Base-by-base conservation (phyloP, 306 rosid genomes). In the Prunus mongolica region DNA sequence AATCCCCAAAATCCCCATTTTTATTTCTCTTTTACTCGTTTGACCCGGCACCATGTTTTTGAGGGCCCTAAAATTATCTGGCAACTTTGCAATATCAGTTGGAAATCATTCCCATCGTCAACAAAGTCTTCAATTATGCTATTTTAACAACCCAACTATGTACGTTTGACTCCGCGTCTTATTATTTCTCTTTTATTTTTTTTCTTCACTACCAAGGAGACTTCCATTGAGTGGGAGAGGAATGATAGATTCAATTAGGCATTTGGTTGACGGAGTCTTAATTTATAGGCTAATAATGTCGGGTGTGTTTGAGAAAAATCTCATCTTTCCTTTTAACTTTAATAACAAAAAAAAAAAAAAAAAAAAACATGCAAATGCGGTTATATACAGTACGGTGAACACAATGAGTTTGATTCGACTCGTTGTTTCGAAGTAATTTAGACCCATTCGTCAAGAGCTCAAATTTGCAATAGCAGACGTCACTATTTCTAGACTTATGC, bases 231-330 rank as follows among this genome's bases (percentile, higher is more conserved):
- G 9, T 0, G 20, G 56, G 0, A 51, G 56, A 51, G 3, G 19
- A 51, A 14, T 54, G 2, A 1, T 16, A 6, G 0, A 3, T 9
- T 54, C 60, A 54, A 54, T 54, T 19, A 19, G n/a, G 25, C 9
- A 51, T 15, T 3, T 8, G 2, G 44, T 8, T 3, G 0, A 38
- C 44, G 44, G 2, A 2, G 9, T 38, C 0, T 7, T 38, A 0
- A 38, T 1, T 38, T 38, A 2, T 0, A 34, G 8, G 1, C 0
- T 34, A 34, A 34, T 5, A 3, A 32, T 32, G 1, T 4, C 7
- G 0, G 1, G 0, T 5, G 38, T 32, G 38, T 32, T 1, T 0
- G 7, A 32, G 7, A 32, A 32, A 32, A 32, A 0, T 1, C 0
- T 5, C 6, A 4, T 32, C 0, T 32, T 32, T 0, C 7, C 5